These are phyloP conservation scores for Rhododendron ovatum DNA, from an alignment of 148 eudicot species.

Conservation along the genomic window DNA sequence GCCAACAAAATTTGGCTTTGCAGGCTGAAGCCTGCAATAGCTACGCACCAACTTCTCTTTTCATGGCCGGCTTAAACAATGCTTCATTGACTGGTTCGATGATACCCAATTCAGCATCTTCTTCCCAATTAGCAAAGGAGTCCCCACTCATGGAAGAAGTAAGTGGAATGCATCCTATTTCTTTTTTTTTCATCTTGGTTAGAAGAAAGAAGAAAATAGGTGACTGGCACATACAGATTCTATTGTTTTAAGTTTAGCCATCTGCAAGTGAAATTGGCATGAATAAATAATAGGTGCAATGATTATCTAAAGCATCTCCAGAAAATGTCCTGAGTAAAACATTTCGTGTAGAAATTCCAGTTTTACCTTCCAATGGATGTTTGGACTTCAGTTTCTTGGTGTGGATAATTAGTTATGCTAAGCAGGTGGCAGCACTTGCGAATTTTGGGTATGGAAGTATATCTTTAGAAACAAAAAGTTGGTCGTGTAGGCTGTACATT, in stretches of 20 bases:
- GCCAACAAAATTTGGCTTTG: slow-evolving; percentile 75
- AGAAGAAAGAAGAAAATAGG: neutral
- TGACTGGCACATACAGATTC: neutral
- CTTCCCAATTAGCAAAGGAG: slow-evolving; percentile 76
- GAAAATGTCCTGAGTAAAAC: neutral
- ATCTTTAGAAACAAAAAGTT: neutral
- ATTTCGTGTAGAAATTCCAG: neutral
- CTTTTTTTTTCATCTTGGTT: neutral
- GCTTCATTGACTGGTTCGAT: slow-evolving; percentile 46
- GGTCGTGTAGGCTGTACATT: neutral
- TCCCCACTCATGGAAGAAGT: slow-evolving; percentile 88
- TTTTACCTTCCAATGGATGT: neutral
- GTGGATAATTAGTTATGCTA: neutral
- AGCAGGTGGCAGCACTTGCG: neutral
- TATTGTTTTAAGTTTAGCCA: neutral
- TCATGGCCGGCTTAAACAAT: slow-evolving; percentile 49
- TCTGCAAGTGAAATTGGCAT: neutral
- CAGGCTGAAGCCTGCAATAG: slow-evolving; percentile 76
- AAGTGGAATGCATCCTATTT: neutral
- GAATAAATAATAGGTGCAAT: neutral
- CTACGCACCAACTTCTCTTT: slow-evolving; percentile 42
- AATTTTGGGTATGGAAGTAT: neutral
- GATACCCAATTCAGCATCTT: slow-evolving; percentile 64
- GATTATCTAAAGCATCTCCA: neutral
- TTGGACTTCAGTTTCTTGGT: neutral